These are phyloP conservation scores for Meredithiella fracta DNA, from an alignment of 2,329 filamentous ascomycete species.

Conservation along the genomic window DNA sequence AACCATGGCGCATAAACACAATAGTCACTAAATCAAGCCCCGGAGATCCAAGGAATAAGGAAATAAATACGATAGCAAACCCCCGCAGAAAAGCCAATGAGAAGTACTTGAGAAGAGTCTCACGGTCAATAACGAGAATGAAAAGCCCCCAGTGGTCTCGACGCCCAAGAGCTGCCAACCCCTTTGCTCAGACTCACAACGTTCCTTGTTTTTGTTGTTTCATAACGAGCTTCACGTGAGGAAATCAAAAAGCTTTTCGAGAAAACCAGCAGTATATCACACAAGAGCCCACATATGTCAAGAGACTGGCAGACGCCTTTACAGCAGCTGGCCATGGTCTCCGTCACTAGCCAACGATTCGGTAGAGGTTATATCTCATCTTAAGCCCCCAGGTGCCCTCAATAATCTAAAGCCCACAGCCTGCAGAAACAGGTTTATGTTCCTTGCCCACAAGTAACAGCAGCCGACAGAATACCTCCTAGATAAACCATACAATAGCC, in stretches of 20 bases:
- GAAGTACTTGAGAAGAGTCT: not conserved
- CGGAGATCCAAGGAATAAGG: not conserved
- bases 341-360: slow-evolving; percentile 14
- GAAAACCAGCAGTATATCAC: slow-evolving; percentile 4
- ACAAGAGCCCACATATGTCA: slow-evolving; percentile 8
- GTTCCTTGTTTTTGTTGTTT: slow-evolving; percentile 1
- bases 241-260: slow-evolving; percentile 4
- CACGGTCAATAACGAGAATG: slow-evolving; percentile 1
- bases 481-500: slow-evolving; percentile 14
- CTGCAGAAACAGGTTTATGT: slow-evolving; percentile 10
- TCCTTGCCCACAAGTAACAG: slow-evolving; percentile 15
- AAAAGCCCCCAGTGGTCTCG: slow-evolving; percentile 7
- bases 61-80: slow-evolving; percentile 2
- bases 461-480: slow-evolving; percentile 15
- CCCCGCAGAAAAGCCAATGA: not conserved
- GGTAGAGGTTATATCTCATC: slow-evolving; percentile 15
- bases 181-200: not conserved
- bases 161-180: slow-evolving; percentile 4
- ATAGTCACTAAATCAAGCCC: not conserved
- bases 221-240: not conserved
- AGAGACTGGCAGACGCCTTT: not conserved
- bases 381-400: slow-evolving; percentile 15
- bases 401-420: slow-evolving; percentile 14
- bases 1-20: slow-evolving; percentile 6
- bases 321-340: not conserved